Evolutionary conservation across 352 stramenopile species (phyloP), one percentile per base, ranked within the genome.

Genomic region (Phytophthora litchii): DNA sequence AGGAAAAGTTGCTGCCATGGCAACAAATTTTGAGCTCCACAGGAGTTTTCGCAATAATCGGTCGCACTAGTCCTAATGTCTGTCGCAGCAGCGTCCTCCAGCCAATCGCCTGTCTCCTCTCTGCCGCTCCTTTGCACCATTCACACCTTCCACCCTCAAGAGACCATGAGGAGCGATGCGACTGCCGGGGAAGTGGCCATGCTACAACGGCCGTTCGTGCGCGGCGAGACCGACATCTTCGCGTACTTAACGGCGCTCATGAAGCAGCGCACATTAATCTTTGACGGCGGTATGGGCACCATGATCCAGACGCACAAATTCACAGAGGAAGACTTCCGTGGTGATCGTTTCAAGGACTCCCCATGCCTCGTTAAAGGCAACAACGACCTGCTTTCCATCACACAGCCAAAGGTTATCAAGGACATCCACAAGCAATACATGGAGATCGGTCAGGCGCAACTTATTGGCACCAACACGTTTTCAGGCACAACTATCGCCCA

Each of bases 381-480:
- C 88, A 99, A 99, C 73, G 96, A 99, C 70, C 77, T 99, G 74
- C 70, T 99, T 42, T 97, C 92, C 53, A 86, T 99, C 69, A 97
- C 94, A 31, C 94, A 98, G 74, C 95, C 95, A 17, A 42, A 98
- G 19, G 87, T 98, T 55, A 99, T 99, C 74, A 83, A 91, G 45
- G 86, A 89, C 51, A 99, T 99, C 68, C 97, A 99, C 78, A 80
- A 70, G 23, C 46, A 98, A 44, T 99, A 99, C 78, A 86, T 99
- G 56, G 88, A 98, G 64, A 80, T 91, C 51, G 93, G 89, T 43
- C 84, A 86, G 27, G 94, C 92, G 51, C 88, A 98, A 54, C 70
- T 99, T 54, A 98, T 99, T 69, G 96, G 94, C 27, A 99, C 96
- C 47, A 99, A 99, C 76, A 99, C 96, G 8, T 99, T 99, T 63